These are phyloP conservation scores for Pseudopediastrum boryanum DNA, from an alignment of 139 green algal species.

Conservation along the genomic window DNA sequence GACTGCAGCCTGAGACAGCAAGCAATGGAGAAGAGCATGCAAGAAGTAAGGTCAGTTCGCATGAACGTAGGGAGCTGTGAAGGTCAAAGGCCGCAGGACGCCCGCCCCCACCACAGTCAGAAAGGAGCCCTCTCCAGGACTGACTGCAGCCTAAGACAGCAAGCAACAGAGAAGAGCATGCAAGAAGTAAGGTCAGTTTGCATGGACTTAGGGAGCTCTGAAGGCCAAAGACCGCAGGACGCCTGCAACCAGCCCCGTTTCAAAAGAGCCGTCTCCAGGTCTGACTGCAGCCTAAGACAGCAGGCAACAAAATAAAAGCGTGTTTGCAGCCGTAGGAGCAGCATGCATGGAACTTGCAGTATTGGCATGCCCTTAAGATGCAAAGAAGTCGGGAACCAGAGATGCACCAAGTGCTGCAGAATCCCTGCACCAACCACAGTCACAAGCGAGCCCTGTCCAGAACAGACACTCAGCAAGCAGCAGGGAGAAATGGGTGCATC, in stretches of 20 bases:
- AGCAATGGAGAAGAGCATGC: no score
- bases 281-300: conserved; percentile 63
- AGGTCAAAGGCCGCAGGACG: conserved; percentile 55
- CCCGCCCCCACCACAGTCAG: conserved; percentile 67
- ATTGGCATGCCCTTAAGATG: no score
- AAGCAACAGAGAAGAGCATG: no score
- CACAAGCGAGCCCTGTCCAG: conserved; percentile 53
- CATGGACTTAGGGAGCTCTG: no score
- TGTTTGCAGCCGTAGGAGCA: neutral
- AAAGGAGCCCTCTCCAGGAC: conserved; percentile 51
- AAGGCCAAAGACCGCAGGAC: conserved; percentile 55
- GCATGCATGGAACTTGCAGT: no score
- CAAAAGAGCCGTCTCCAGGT: conserved; percentile 50
- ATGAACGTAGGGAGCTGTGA: no score
- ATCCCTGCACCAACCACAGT: conserved; percentile 64
- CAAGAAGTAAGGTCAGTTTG: conserved; percentile 2
- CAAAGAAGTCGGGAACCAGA: no score
- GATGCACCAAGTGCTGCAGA: no score
- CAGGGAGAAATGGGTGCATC: no score
- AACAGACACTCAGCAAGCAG: conserved; percentile 53
- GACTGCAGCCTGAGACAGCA: conserved; percentile 60
- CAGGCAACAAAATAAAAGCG: no score
- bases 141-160: conserved; percentile 62
- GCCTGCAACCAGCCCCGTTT: conserved; percentile 66
- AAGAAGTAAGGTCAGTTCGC: conserved; percentile 2